phyloP scores from a whole-genome alignment of 2,329 filamentous ascomycete species.

The Aspergillus transmontanensis region DNA sequence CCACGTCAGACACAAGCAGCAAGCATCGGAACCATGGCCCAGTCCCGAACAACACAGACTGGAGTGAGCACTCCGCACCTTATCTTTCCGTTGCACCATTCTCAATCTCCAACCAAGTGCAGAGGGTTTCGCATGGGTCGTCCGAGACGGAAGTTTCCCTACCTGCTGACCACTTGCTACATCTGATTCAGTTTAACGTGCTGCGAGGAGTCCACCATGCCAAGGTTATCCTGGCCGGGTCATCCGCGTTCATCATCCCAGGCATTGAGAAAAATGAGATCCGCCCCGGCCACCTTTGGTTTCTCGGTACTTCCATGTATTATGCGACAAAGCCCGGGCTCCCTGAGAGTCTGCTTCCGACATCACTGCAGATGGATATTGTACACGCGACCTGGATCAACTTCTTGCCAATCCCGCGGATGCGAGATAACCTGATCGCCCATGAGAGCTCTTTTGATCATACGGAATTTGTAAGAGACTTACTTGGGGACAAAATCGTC shows the following conservation, averaged over 20 bases:
- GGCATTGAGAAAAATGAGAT: background rate
- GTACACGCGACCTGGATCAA: conserved; percentile 25
- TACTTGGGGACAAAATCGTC: conserved; percentile 12
- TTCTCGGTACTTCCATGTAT: conserved; percentile 8
- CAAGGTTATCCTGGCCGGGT: conserved; percentile 20
- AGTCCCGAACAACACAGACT: background rate
- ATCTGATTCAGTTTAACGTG: conserved; percentile 30
- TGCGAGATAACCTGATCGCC: conserved; percentile 22
- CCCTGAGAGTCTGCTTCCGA: conserved; percentile 19
- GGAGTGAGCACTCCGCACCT: background rate
- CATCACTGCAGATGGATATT: conserved; percentile 14
- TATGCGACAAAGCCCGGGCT: conserved; percentile 9
- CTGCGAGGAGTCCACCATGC: conserved; percentile 27
- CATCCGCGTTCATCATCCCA: conserved; percentile 3
- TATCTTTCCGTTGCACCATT: background rate
- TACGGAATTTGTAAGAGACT: conserved; percentile 14
- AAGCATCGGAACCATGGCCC: no score
- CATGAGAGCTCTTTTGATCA: conserved; percentile 19
- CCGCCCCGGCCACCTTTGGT: conserved; percentile 5
- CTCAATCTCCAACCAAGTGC: background rate
- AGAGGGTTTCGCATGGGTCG: background rate
- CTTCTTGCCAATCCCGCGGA: conserved; percentile 19
- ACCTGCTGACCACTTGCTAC: conserved; percentile 26
- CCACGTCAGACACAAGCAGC: no score
- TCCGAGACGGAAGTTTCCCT: background rate